Percentiles rank a stretch among this genome's conserved stretches.
Evolutionary conservation across 2,329 filamentous ascomycete genomes (phyloP).

Genomic region (Alternaria postmessia): DNA sequence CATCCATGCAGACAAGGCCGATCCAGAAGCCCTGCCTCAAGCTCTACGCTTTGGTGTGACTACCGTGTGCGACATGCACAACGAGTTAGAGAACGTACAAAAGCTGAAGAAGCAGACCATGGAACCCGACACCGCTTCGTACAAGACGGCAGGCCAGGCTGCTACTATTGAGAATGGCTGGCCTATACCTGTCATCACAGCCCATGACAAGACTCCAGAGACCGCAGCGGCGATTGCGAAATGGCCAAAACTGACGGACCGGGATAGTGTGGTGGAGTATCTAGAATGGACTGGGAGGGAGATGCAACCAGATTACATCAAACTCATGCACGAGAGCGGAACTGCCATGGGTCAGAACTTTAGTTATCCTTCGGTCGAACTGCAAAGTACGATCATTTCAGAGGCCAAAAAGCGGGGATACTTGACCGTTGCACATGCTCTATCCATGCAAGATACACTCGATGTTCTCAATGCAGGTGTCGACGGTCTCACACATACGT

Average conservation of each 20-base stretch:
- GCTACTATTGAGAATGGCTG: conserved; percentile 63
- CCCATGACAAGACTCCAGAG: conserved; percentile 48
- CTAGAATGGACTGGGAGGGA: conserved; percentile 53
- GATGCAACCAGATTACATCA: conserved; percentile 58
- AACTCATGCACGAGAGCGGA: conserved; percentile 62
- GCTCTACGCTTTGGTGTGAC: conserved; percentile 61
- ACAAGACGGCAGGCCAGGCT: conserved; percentile 59
- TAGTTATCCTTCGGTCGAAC: conserved; percentile 51
- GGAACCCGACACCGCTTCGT: conserved; percentile 53
- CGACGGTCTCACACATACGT: conserved; percentile 56
- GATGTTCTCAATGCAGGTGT: conserved; percentile 54
- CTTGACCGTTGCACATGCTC: conserved; percentile 53
- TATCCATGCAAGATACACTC: conserved; percentile 51
- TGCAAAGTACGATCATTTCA: conserved; percentile 57
- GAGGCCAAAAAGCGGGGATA: conserved; percentile 50
- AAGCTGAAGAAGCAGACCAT: conserved; percentile 40
- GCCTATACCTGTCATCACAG: conserved; percentile 57
- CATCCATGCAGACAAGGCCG: conserved; percentile 56
- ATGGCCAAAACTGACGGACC: conserved; percentile 58
- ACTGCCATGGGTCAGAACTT: conserved; percentile 50
- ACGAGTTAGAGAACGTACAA: conserved; percentile 40
- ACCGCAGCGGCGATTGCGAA: conserved; percentile 52
- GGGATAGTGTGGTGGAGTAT: conserved; percentile 54
- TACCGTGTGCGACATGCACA: conserved; percentile 62
- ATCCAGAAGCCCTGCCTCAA: conserved; percentile 53